Base-by-base conservation (phyloP, 306 rosid species). In the Malus fusca region DNA sequence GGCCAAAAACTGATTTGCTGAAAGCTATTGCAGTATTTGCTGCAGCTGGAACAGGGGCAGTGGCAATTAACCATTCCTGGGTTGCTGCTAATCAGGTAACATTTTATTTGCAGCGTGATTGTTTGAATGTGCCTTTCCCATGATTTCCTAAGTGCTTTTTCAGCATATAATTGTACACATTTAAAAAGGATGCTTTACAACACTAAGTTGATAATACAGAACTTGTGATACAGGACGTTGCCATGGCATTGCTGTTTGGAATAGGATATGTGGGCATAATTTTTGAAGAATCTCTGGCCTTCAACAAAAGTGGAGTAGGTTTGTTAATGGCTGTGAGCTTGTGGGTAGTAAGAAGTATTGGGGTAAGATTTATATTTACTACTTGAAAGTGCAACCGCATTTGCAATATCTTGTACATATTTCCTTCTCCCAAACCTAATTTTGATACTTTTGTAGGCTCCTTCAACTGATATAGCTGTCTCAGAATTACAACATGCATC, bases 301-400 rank as follows among this genome's bases (percentile, higher is more conserved):
- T 92, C 83, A 95, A 95, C 82, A 95, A 95, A 85, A 92, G 92
- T 55, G 99, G 99, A 76, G 97, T 95, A 2, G 99, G 97, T 26
- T 79, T 95, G n/a, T 78, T 95, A 85, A 95, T 95, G 99, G 99
- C 99, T 61, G 99, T 92, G 60, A 85, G 97, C 89, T 84, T 95
- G 78, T 92, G 99, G 99, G 88, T 83, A 66, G 79, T 95, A 35
- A 91, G 97, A 71, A 92, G 97, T 81, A 87, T 95, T 79, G 97
- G 97, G 91, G 99, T 95, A 88, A 77, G 78, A 56, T 81, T 60
- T 70, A 62, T 77, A 40, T 46, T 68, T 65, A 48, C 44, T 11
- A 18, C 31, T 78, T 56, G 61, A 56, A 73, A 69, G 72, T 68
- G 68, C 18, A 37, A 13, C 25, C 22, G 6, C 6, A 1, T 15